These are phyloP conservation scores for Mucor plumbeus DNA, from an alignment of 371 early-diverging fungal species.

Conservation along the genomic window DNA sequence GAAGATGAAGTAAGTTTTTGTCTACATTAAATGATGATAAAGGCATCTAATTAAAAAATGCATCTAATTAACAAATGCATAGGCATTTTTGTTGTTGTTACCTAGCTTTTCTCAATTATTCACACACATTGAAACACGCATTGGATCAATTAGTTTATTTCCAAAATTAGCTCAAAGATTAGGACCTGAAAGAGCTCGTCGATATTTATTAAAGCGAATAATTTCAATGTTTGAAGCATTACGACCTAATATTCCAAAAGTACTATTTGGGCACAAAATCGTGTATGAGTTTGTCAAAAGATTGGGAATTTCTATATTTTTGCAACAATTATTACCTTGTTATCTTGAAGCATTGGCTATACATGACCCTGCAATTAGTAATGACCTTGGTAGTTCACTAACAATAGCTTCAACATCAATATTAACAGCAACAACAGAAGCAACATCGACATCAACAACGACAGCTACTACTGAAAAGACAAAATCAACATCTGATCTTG, in stretches of 20 bases:
- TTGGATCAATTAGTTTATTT: slow-evolving; percentile 59
- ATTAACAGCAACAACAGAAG: background rate
- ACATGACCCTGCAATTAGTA: slow-evolving; percentile 15
- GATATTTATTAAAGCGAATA: slow-evolving; percentile 61
- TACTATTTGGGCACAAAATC: slow-evolving; percentile 48
- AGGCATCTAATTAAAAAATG: background rate
- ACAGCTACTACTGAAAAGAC: background rate
- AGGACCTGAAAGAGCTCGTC: slow-evolving; percentile 60
- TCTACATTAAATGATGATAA: too few species aligned
- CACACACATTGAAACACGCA: slow-evolving; percentile 55
- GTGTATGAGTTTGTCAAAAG: slow-evolving; percentile 60
- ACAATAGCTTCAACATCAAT: background rate
- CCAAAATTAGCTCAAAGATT: slow-evolving; percentile 65
- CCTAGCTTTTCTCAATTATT: slow-evolving; percentile 66
- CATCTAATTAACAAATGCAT: background rate
- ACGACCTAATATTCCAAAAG: slow-evolving; percentile 59
- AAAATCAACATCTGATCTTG: slow-evolving; percentile 17
- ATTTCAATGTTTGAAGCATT: slow-evolving; percentile 67
- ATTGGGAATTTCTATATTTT: slow-evolving; percentile 59
- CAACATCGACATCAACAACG: background rate
- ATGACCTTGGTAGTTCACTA: background rate
- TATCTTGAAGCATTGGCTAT: slow-evolving; percentile 63
- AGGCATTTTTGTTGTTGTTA: slow-evolving; percentile 64
- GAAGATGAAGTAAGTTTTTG: slow-evolving; percentile 52
- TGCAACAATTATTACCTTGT: slow-evolving; percentile 67